These are phyloP conservation scores for Russula griseocarnosa DNA, from an alignment of 768 basidiomycete species.

Conservation along the genomic window DNA sequence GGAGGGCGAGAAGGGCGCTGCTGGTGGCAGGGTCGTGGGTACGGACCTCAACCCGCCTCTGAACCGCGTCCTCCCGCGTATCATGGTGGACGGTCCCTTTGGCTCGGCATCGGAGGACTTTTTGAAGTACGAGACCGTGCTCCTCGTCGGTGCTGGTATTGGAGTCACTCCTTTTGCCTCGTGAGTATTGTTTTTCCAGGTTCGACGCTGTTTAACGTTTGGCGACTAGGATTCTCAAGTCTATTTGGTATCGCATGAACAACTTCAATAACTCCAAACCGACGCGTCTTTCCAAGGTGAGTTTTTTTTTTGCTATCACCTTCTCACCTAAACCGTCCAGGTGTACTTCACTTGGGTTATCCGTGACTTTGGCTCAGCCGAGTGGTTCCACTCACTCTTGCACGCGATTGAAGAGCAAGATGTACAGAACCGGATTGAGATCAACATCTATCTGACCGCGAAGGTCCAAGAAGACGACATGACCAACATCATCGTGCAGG, in stretches of 20 bases:
- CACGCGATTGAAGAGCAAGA: constrained; percentile 95
- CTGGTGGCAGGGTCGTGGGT: constrained; percentile 58
- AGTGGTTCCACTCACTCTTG: constrained; percentile 93
- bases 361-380: constrained; percentile 82
- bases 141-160: constrained; percentile 92
- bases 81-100: constrained; percentile 97
- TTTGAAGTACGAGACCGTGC: constrained; percentile 80
- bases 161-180: constrained; percentile 96
- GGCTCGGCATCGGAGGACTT: constrained; percentile 91
- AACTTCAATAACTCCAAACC: constrained; percentile 68
- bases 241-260: constrained; percentile 97
- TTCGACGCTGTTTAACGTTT: not conserved
- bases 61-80: constrained; percentile 73
- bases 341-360: constrained; percentile 96
- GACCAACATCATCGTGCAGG: constrained; percentile 89
- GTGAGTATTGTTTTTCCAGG: constrained; percentile 47
- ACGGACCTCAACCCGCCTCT: constrained; percentile 55
- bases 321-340: constrained; percentile 25
- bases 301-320: not conserved
- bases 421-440: constrained; percentile 78
- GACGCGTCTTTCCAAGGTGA: constrained; percentile 79
- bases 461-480: constrained; percentile 90
- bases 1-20: constrained; percentile 37
- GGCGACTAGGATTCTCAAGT: constrained; percentile 64
- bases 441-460: constrained; percentile 90